Percentiles rank a stretch among this genome's conserved stretches.
These are phyloP conservation scores for Biscogniauxia marginata DNA, from an alignment of 2,329 filamentous ascomycete genomes.

Conservation along the genomic window DNA sequence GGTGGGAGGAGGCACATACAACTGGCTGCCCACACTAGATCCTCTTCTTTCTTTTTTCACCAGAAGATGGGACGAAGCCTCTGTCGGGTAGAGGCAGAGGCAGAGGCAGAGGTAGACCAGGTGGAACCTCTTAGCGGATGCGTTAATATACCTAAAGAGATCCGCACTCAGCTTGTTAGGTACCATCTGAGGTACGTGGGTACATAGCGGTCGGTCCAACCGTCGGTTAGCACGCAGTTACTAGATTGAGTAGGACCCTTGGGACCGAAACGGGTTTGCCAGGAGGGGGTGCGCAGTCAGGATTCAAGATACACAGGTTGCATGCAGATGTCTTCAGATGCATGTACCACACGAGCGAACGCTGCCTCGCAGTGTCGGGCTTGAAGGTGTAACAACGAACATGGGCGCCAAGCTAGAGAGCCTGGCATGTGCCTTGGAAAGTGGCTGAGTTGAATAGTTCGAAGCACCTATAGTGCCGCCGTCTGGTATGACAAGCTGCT, in stretches of 20 bases:
- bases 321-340: background rate
- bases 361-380: background rate
- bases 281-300: background rate
- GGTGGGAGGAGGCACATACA: background rate
- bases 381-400: background rate
- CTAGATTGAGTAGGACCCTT: background rate
- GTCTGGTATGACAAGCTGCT: background rate
- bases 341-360: background rate
- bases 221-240: background rate
- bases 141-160: background rate
- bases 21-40: too few species aligned
- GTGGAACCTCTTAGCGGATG: background rate
- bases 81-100: too few species aligned
- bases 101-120: too few species aligned
- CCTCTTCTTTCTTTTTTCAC: too few species aligned
- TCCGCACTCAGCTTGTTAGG: background rate
- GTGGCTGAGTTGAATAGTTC: background rate
- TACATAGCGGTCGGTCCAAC: background rate
- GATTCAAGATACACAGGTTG: background rate
- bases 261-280: background rate
- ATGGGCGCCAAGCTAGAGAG: background rate
- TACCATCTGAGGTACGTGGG: background rate
- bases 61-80: background rate
- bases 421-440: background rate
- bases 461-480: background rate